Evolutionary conservation across 768 basidiomycete species (phyloP), one percentile per base, ranked within the genome.

Genomic region (Tubosaeta brunneosetosa): DNA sequence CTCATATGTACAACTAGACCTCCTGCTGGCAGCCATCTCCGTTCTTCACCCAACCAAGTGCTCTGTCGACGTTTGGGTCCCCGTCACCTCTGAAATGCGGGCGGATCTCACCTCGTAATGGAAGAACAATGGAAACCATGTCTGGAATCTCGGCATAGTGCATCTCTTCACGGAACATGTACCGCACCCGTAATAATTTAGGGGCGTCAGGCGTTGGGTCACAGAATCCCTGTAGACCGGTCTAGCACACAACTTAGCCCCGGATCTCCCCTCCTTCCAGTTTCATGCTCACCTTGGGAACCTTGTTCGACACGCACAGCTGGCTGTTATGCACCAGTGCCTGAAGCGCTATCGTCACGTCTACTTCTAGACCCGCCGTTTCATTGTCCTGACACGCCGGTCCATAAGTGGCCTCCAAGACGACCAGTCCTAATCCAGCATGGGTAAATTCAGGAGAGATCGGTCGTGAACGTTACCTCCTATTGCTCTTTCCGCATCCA

Each of bases 271-370:
- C 4, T 29, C 4, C 27, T 8, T 4, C 27, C n/a, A n/a, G n/a
- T n/a, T 29, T 4, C 27, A 29, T 29, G 4, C 27, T 55, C 49
- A 90, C 88, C 79, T 94, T 95, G 44, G 81, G 75, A 61, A 85
- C 75, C 43, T 83, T 84, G 47, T 83, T 82, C 38, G 91, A 82
- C 55, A 94, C 85, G 63, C 83, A 80, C 47, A 97, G 64, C 63
- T 91, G 89, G 36, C 86, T 86, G 57, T 84, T 79, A 60, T 81
- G 78, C 46, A 95, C 88, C 19, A 94, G 74, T 17, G 88, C 84
- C 72, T 94, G 92, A 47, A 94, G 65, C 6, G 92, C 82, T 40
- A 88, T 73, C 4, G 87, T 91, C 37, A 94, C 91, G 65, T 94
- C 85, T 43, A 90, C 73, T 41, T 77, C 71, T 29, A 88, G 74